Base-by-base conservation (phyloP, 1,139 yeast genomes). In the Pichia sp. region DNA sequence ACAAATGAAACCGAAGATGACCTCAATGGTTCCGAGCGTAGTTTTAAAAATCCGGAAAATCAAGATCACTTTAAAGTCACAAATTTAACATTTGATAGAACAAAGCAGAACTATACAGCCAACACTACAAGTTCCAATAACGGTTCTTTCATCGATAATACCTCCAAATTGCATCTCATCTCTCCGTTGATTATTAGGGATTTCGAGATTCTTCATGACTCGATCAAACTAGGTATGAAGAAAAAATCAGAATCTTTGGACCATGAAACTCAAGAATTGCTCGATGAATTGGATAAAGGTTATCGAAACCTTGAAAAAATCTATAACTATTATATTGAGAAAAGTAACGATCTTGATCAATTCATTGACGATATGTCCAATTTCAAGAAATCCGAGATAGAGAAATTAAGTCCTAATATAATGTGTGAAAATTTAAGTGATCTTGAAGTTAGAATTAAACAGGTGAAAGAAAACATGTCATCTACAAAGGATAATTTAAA, bases 341-440 rank as follows among this genome's bases (percentile, higher is more conserved):
- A 50, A 40, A 34, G 54, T 32, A 35, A 38, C 8, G 46, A 44
- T 21, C 31, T 56, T 15, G 40, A 50, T 18, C 32, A 34, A 4
- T 45, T 49, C 25, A 31, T 56, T 25, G 40, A 35, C 2, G 45
- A 36, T 2, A 28, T 56, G 30, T 41, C 45, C 10, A 31, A 42
- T 2, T 53, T 45, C 21, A 50, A 53, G 15, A 43, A 41, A 12
- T 34, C 30, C 2, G 55, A 53, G 22, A 19, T 52, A 1, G 40
- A 34, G 15, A 47, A 44, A 19, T 35, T 52, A 26, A 42, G 45
- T 14, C 44, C 53, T 5, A 45, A 44, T 28, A 52, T 48, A 21
- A 22, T 56, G 19, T 52, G 53, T 35, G 50, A 51, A 15, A 54
- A 54, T 36, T 41, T 58, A 14, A 50, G 52, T 25, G 59, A 52